Conservation (phyloP, 495 filamentous ascomycete genomes). For the Viridothelium virens region DNA sequence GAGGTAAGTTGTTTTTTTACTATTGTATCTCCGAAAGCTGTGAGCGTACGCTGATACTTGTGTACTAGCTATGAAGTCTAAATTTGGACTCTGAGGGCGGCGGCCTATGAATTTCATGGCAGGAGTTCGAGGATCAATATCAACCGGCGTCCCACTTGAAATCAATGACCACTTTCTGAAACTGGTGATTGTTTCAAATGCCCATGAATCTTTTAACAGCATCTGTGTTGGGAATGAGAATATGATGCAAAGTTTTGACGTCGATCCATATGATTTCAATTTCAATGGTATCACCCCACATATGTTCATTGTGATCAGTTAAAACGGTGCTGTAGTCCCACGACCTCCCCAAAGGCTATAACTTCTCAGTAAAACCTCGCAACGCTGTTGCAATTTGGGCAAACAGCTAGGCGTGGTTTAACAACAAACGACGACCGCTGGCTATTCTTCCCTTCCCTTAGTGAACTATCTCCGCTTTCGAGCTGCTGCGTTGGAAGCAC, state of each 20-base stretch:
- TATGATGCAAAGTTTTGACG: no score
- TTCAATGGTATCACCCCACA: background rate
- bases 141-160: background rate
- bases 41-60: conserved; percentile 6
- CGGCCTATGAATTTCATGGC: background rate
- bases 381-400: no score
- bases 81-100: conserved; percentile 16
- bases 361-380: no score
- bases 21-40: background rate
- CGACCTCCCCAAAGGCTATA: no score
- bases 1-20: conserved; percentile 40
- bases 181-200: background rate
- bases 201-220: no score
- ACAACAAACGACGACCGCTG: background rate
- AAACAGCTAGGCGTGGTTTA: no score
- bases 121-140: background rate
- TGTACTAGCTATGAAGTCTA: conserved; percentile 19
- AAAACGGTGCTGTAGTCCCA: no score
- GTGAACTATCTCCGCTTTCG: background rate
- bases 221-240: no score
- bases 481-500: background rate
- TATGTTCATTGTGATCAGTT: background rate
- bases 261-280: background rate
- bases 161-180: background rate
- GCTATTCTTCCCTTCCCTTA: background rate